These are phyloP conservation scores for Wickerhamomyces subpelliculosus DNA, from an alignment of 805 yeast genomes.

Conservation along the genomic window DNA sequence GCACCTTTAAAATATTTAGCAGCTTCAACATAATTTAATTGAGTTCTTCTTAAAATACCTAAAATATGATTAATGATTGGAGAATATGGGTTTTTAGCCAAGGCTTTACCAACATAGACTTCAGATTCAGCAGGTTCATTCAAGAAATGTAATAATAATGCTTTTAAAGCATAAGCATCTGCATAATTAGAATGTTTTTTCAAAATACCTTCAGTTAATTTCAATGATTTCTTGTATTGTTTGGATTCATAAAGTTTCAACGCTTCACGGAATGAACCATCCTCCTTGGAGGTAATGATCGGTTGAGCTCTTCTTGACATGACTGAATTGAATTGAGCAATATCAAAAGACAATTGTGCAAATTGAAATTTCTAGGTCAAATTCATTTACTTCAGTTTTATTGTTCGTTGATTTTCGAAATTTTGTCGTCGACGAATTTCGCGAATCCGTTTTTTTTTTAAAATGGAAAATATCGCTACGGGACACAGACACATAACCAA, in stretches of 20 bases:
- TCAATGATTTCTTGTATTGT: slow-evolving; percentile 82
- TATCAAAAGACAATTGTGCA: no score
- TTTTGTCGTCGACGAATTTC: no score
- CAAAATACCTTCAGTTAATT: slow-evolving; percentile 64
- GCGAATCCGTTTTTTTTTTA: no score
- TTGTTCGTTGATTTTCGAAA: no score
- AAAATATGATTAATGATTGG: slow-evolving; percentile 78
- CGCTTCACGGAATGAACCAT: slow-evolving; percentile 71
- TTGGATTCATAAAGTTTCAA: slow-evolving; percentile 75
- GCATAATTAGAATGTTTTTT: slow-evolving; percentile 73
- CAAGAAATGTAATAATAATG: slow-evolving; percentile 52
- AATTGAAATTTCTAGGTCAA: no score
- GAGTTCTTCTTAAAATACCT: slow-evolving; percentile 73
- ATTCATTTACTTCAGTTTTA: no score
- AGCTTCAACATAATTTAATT: slow-evolving; percentile 67
- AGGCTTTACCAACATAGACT: slow-evolving; percentile 51
- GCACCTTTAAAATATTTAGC: slow-evolving; percentile 73
- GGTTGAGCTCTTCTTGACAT: slow-evolving; percentile 3
- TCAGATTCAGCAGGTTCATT: slow-evolving; percentile 61
- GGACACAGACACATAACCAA: no score
- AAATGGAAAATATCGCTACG: neutral
- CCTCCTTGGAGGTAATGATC: slow-evolving; percentile 49
- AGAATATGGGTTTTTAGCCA: slow-evolving; percentile 50
- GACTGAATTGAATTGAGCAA: no score
- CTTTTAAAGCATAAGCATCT: slow-evolving; percentile 81